phyloP scores from a whole-genome alignment of 1,284 basidiomycete genomes.

The Afroboletus lepidellus region DNA sequence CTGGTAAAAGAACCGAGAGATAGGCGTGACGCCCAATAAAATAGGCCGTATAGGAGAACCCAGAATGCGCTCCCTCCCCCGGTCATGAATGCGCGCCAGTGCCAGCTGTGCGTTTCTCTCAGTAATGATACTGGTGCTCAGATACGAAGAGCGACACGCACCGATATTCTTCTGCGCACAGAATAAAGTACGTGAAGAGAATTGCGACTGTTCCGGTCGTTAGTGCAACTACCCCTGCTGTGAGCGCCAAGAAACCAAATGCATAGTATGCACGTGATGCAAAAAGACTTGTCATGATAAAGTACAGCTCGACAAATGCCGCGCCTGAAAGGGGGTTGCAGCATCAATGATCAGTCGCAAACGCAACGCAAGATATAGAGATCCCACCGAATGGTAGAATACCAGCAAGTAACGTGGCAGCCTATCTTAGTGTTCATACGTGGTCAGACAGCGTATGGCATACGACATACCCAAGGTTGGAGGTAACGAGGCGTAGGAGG shows the following conservation, averaged over 20 bases:
- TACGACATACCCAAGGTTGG: slow-evolving; percentile 60
- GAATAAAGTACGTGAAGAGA: slow-evolving; percentile 88
- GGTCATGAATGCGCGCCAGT: slow-evolving; percentile 94
- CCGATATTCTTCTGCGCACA: slow-evolving; percentile 96
- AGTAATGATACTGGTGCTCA: neutral
- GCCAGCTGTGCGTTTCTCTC: slow-evolving; percentile 63
- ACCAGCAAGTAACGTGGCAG: slow-evolving; percentile 80
- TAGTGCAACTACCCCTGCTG: slow-evolving; percentile 79
- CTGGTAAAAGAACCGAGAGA: slow-evolving; percentile 84
- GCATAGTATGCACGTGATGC: slow-evolving; percentile 94
- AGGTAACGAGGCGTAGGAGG: slow-evolving; percentile 85
- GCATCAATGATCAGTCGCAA: slow-evolving; percentile 4
- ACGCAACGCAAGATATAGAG: neutral
- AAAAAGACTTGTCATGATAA: slow-evolving; percentile 90
- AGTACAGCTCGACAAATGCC: slow-evolving; percentile 95
- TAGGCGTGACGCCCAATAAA: slow-evolving; percentile 88
- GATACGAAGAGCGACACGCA: slow-evolving; percentile 30
- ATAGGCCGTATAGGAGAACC: slow-evolving; percentile 62
- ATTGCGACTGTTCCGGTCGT: slow-evolving; percentile 91
- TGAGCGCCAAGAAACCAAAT: slow-evolving; percentile 92
- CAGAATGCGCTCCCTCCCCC: slow-evolving; percentile 94
- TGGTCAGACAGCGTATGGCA: slow-evolving; percentile 4
- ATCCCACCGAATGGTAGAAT: slow-evolving; percentile 85
- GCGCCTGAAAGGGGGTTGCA: slow-evolving; percentile 53
- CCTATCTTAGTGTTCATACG: slow-evolving; percentile 40